These are phyloP conservation scores for Micractinium conductrix DNA, from an alignment of 139 green algal genomes.

Conservation along the genomic window DNA sequence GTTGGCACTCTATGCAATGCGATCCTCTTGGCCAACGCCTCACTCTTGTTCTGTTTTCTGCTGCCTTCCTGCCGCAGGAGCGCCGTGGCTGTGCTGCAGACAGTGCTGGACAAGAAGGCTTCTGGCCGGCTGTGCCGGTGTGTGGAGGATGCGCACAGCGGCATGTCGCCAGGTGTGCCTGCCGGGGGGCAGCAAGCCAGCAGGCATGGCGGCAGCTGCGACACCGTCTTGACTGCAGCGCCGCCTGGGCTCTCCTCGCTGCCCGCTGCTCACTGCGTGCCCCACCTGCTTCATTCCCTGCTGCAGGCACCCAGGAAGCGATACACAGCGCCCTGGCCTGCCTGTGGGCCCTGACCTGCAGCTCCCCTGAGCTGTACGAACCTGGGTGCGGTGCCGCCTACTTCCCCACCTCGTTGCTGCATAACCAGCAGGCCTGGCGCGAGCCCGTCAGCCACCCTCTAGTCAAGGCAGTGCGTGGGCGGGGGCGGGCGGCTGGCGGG, in stretches of 20 bases:
- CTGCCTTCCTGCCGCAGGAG: neutral
- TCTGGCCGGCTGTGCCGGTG: constrained; percentile 52
- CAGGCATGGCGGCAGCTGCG: neutral
- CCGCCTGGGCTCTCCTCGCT: too few relatives aligned
- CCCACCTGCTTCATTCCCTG: neutral
- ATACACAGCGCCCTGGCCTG: constrained; percentile 5
- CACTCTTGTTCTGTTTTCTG: neutral
- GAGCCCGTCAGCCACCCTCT: constrained; percentile 2
- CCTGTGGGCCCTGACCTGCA: constrained; percentile 14
- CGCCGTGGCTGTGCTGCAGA: constrained; percentile 7
- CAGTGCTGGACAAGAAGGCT: constrained; percentile 38
- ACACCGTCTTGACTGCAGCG: neutral
- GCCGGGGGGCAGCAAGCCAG: neutral
- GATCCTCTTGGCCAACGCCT: too few relatives aligned
- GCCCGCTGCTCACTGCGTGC: too few relatives aligned
- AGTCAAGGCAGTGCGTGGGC: constrained; percentile 29
- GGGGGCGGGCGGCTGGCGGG: neutral
- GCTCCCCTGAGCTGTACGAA: neutral
- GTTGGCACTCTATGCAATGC: too few relatives aligned
- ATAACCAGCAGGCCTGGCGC: constrained; percentile 9
- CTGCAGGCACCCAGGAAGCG: constrained; percentile 22
- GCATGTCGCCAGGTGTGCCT: constrained; percentile 14
- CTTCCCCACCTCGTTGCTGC: constrained; percentile 14
- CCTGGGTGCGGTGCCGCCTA: neutral
- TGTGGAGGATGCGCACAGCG: constrained; percentile 54